Evolutionary conservation across 805 yeast species (phyloP), one percentile per base, ranked within the genome.

Genomic region (Teunomyces gatunensis): DNA sequence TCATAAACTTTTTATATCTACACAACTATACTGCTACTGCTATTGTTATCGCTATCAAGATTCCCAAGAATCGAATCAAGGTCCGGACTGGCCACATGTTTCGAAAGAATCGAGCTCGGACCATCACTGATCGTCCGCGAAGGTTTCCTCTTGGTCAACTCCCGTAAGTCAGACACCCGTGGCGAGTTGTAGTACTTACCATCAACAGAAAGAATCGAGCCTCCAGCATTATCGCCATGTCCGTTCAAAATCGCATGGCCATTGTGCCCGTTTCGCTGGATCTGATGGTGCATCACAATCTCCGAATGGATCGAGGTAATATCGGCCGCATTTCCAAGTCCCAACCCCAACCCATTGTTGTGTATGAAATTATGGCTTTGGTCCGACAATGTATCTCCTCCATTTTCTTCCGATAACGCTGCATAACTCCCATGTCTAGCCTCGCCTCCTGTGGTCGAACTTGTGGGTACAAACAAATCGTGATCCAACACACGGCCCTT

Each of bases 261-360:
- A 9, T 52, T 48, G 5, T 18, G 23, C 40, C 41, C 18, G 21
- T 32, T 45, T 12, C 47, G 51, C 35, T 50, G 51, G 17, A 53
- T 47, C 17, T 48, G 51, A 39, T 49, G 51, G 20, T 55, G 45
- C 35, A 54, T 47, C 18, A 61, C 36, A 6, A 65, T 47, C 37
- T 69, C 75, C 2, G 74, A 68, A 47, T 71, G 73, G 39, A 72
- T 72, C 3, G 75, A 69, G 5, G 67, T 59, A 18, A 72, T 72
- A 48, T 72, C 77, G 33, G 65, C 65, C 10, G 69, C 67, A n/a
- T 61, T 68, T 10, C 77, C 77, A 35, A 72, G 53, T 1, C 77
- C 77, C 36, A 63, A 35, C 9, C 55, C 56, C n/a, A 27, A 45
- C 17, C 48, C 47, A 23, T 45, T 45, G 30, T 45, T 47, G 30